A percentile compares a stretch with the other conserved stretches of the same genome.
Conservation (phyloP, 164 flowering plant genomes). For the Buxus sempervirens region DNA sequence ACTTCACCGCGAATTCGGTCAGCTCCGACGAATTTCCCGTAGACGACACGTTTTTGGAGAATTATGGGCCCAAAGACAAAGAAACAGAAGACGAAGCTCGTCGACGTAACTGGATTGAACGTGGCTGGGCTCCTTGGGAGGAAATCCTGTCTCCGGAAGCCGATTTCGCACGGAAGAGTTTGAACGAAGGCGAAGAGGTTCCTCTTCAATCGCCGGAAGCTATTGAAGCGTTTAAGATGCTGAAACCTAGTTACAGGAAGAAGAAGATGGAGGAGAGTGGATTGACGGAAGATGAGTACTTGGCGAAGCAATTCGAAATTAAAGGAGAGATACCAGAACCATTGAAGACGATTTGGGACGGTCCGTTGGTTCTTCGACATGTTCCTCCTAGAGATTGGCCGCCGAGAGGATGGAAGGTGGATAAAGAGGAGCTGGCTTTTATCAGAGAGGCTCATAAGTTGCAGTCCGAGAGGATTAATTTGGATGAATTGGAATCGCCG, state of each 20-base stretch:
- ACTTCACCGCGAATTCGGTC: slow-evolving; percentile 26
- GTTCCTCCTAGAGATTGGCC: slow-evolving; percentile 97
- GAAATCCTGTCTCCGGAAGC: slow-evolving; percentile 83
- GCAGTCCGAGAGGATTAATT: slow-evolving; percentile 47
- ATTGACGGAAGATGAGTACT: slow-evolving; percentile 72
- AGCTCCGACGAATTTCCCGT: slow-evolving; percentile 78
- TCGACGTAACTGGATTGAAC: slow-evolving; percentile 71
- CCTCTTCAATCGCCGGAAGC: slow-evolving; percentile 73
- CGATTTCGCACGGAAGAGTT: slow-evolving; percentile 73
- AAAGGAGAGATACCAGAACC: slow-evolving; percentile 76
- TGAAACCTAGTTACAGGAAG: slow-evolving; percentile 58
- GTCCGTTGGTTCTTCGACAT: slow-evolving; percentile 56
- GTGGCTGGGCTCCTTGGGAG: slow-evolving; percentile 99
- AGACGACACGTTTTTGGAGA: slow-evolving; percentile 64
- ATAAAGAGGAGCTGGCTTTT: slow-evolving; percentile 65
- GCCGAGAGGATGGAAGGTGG: slow-evolving; percentile 86
- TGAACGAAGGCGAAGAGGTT: slow-evolving; percentile 92
- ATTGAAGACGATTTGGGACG: slow-evolving; percentile 62
- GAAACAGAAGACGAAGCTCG: slow-evolving; percentile 87
- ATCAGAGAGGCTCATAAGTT: slow-evolving; percentile 80
- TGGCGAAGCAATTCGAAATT: slow-evolving; percentile 68
- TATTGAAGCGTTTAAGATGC: slow-evolving; percentile 82
- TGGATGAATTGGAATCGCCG: slow-evolving; percentile 39
- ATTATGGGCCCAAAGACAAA: slow-evolving; percentile 48
- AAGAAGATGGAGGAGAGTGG: slow-evolving; percentile 82